Base-by-base conservation (phyloP, 1,284 basidiomycete genomes). In the Apiotrichum mycotoxinovorans region DNA sequence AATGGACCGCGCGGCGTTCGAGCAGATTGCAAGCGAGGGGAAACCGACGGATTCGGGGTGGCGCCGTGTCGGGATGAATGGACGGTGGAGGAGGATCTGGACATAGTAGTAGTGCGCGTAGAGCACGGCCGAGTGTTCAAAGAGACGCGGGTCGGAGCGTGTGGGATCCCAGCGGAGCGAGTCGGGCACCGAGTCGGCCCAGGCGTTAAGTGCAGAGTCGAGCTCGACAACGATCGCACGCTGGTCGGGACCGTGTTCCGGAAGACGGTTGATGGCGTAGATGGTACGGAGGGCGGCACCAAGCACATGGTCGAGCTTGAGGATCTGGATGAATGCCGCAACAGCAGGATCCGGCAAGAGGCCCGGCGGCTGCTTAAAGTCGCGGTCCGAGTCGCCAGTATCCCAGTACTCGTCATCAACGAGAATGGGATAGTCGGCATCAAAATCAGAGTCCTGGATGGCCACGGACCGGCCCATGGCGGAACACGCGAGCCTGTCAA, bases 391-490 rank as follows among this genome's bases (percentile, higher is more conserved):
- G 51, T 78, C 69, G 10, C 71, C 73, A 4, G 72, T 73, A 25
- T 73, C 83, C 89, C 88, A 91, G 66, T 85, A 90, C 62, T 91
- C 88, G 68, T 95, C 92, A 62, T 92, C 87, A 8, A 93, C 85
- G 68, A 89, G 88, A 10, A 88, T 77, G 1, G 89, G 89, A 48
- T 87, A 79, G 38, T 88, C 86, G 4, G 88, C 76, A 66, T 92
- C 89, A 64, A 88, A 86, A 66, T 92, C 91, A 70, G 91, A 88
- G 59, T 91, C 89, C 58, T 90, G 87, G 44, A 91, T 84, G 3
- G 87, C 87, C 68, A 88, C 86, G 0, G 90, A 88, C 25, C 91
- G 79, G 12, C 91, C 91, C 20, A 93, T 79, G 0, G 82, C 82
- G 4, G 86, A 82, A 64, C 88, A 88, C 54, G 84, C 80, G 54